Percentiles rank a stretch among this genome's conserved stretches.
phyloP scores from a whole-genome alignment of 2,329 filamentous ascomycete genomes.

The Aspergillus sojae region DNA sequence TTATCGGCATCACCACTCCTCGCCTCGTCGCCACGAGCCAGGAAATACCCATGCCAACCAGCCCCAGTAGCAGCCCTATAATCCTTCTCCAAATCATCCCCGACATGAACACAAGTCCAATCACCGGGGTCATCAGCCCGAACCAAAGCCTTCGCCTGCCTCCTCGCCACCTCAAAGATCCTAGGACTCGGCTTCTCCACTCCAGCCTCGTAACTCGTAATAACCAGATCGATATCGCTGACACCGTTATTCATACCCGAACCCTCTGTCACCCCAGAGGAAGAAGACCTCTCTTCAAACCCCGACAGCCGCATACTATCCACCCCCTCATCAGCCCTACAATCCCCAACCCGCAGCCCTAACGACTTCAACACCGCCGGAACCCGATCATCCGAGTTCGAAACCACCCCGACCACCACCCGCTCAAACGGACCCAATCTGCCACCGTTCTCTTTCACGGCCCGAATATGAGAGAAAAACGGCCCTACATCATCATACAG shows the following conservation, averaged over 20 bases:
- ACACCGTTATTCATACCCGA: neutral
- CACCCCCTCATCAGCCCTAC: constrained; percentile 34
- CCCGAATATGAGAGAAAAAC: constrained; percentile 39
- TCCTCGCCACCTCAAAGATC: constrained; percentile 44
- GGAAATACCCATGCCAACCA: constrained; percentile 42
- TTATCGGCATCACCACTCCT: constrained; percentile 10
- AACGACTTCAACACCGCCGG: constrained; percentile 42
- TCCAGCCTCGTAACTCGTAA: constrained; percentile 51
- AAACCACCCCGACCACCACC: constrained; percentile 46
- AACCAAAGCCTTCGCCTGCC: constrained; percentile 30
- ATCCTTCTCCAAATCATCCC: constrained; percentile 48
- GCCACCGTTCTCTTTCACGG: constrained; percentile 11
- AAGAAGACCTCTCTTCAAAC: constrained; percentile 18
- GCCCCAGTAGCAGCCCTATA: constrained; percentile 40
- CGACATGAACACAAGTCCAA: constrained; percentile 45
- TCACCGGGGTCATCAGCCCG: constrained; percentile 7
- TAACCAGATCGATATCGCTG: constrained; percentile 46
- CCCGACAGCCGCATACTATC: constrained; percentile 30
- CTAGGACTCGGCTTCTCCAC: constrained; percentile 45
- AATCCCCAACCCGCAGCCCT: constrained; percentile 40
- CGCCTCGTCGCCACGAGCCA: constrained; percentile 26
- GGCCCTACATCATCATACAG: constrained; percentile 43
- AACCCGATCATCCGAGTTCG: constrained; percentile 51
- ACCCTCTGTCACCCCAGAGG: neutral
- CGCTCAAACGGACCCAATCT: constrained; percentile 31